Base-by-base conservation (phyloP, 805 yeast genomes). In the Candida berthetii region DNA sequence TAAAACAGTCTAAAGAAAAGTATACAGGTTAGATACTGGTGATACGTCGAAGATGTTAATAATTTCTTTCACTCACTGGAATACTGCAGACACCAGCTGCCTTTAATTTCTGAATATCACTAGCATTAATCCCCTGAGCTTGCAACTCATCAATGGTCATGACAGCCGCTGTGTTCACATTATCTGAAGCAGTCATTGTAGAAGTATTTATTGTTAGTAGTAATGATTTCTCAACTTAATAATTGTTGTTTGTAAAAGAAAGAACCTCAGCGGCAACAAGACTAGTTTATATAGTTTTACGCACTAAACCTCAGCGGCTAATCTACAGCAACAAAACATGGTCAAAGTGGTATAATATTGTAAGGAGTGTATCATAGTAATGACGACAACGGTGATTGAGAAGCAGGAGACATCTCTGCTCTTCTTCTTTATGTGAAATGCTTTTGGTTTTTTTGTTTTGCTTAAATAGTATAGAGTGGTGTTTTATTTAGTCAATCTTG, bases 71-170 rank as follows among this genome's bases (percentile, higher is more conserved):
- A 49, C 79, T 56, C 61, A 78, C 88, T 16, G 78, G 71, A 28
- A 85, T 75, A 3, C 88, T 80, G 54, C 74, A 82, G 39, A 80
- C 74, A 0, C 91, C 91, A 34, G 79, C 78, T 3, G 78, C 64
- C 55, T 78, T 80, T 47, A 84, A 64, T 56, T 83, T 84, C 41
- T 74, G 74, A 46, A 85, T 76, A 58, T 85, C 93, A n/a, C 82
- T 73, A 3, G 76, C 74, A 47, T 84, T 78, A 43, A 85, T 80
- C 0, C 91, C 91, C 45, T 78, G 77, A 19, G 77, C 75, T 57
- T 83, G 81, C 40, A 75, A 57, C 45, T 73, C 78, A 43, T 75
- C 80, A 2, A 74, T 65, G 11, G 62, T 50, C 14, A 73, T 48
- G 20, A 71, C 57, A 17, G 34, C 19, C 11, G 34, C 17, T 27